phyloP scores from a whole-genome alignment of 352 stramenopile genomes.

The Pelagophyceae sp. region DNA sequence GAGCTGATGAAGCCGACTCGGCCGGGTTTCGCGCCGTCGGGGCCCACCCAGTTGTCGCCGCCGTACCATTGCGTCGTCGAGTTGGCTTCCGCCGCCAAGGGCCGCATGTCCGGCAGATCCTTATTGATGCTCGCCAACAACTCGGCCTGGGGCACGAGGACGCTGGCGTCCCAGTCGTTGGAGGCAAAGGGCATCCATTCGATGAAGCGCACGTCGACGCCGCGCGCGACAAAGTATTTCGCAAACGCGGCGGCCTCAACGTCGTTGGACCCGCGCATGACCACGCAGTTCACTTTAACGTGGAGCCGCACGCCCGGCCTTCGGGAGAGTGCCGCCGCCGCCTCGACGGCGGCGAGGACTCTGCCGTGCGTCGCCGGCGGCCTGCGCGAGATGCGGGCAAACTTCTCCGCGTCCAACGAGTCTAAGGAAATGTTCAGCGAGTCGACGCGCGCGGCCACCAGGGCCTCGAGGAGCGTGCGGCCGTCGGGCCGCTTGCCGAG shows the following conservation, averaged over 20 bases:
- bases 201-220: slow-evolving; percentile 92
- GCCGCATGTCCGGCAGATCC: not conserved
- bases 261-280: slow-evolving; percentile 90
- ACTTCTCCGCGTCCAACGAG: slow-evolving; percentile 78
- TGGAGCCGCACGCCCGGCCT: slow-evolving; percentile 29
- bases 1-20: slow-evolving; percentile 88
- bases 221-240: slow-evolving; percentile 62
- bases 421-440: slow-evolving; percentile 90
- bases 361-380: slow-evolving; percentile 55
- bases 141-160: slow-evolving; percentile 83
- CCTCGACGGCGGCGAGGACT: slow-evolving; percentile 69
- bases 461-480: slow-evolving; percentile 56
- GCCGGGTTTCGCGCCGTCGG: not conserved
- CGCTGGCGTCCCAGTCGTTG: slow-evolving; percentile 84
- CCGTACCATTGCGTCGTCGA: slow-evolving; percentile 90
- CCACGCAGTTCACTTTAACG: slow-evolving; percentile 94
- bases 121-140: slow-evolving; percentile 59
- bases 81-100: slow-evolving; percentile 57
- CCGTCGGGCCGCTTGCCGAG: slow-evolving; percentile 22
- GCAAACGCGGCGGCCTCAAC: slow-evolving; percentile 85
- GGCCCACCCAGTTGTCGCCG: not conserved
- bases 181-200: slow-evolving; percentile 99
- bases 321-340: slow-evolving; percentile 34
- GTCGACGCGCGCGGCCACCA: slow-evolving; percentile 71
- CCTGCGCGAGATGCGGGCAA: slow-evolving; percentile 80